These are phyloP conservation scores for Scenedesmus sp. DNA, from an alignment of 163 green algal species.

Conservation along the genomic window DNA sequence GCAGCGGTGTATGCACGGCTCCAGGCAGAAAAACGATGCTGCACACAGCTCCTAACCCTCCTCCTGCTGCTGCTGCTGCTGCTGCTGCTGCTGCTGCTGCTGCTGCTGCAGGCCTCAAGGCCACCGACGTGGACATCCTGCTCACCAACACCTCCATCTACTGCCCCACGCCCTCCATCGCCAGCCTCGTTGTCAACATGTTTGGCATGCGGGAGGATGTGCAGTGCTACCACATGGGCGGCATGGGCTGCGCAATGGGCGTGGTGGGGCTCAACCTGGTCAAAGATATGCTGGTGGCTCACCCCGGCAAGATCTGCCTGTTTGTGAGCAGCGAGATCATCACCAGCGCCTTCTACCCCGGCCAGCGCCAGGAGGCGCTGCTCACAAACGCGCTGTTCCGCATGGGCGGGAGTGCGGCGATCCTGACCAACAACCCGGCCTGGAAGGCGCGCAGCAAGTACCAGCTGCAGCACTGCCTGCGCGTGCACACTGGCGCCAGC, in stretches of 20 bases:
- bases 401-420: conserved; percentile 87
- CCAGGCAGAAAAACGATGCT: neutral
- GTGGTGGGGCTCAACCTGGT: conserved; percentile 70
- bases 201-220: conserved; percentile 91
- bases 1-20: neutral
- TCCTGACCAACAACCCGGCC: conserved; percentile 87
- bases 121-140: conserved; percentile 90
- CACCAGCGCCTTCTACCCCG: conserved; percentile 65
- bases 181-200: conserved; percentile 89
- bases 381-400: conserved; percentile 76
- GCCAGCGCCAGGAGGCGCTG: conserved; percentile 59
- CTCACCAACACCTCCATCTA: conserved; percentile 93
- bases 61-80: neutral
- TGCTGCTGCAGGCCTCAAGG: conserved; percentile 54
- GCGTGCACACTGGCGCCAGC: conserved; percentile 75
- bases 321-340: conserved; percentile 69
- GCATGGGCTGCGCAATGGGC: conserved; percentile 67
- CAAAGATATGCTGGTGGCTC: conserved; percentile 51
- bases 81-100: neutral
- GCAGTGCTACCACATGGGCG: conserved; percentile 64
- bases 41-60: neutral
- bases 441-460: conserved; percentile 77
- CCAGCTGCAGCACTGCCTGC: conserved; percentile 45
- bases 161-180: conserved; percentile 91
- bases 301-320: conserved; percentile 63